Base-by-base conservation (phyloP, 495 filamentous ascomycete species). In the Penicillium macrosclerotiorum region DNA sequence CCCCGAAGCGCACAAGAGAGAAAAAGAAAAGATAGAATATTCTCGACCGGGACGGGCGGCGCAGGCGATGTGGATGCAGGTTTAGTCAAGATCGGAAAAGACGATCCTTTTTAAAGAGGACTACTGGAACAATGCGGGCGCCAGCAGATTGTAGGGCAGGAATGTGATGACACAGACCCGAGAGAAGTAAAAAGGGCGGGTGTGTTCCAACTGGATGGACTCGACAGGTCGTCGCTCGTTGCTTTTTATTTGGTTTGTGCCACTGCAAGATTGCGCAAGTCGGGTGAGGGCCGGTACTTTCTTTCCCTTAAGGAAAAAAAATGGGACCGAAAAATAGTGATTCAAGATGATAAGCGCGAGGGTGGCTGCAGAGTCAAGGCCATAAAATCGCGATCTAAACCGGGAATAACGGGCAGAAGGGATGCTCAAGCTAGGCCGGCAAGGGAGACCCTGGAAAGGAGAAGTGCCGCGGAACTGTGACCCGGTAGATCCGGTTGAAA, bases 1-100 rank as follows among this genome's bases (percentile, higher is more conserved):
- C 50, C 59, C 56, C 50, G 46, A 43, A 55, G 35, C 36, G 51
- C 3, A 20, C 38, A 37, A 46, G 45, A 40, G 48, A 37, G 24
- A 36, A 25, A 39, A 51, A 40, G 32, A 50, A 51, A 37, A 26
- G 43, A 32, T 33, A 32, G 40, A 45, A 27, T 31, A 43, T 45
- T 57, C 52, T 61, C 57, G 52, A 62, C 55, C 59, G 55, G 49
- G 59, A 56, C 45, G 44, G 55, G 34, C 51, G 51, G 51, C 55
- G 52, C 45, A 54, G 53, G 49, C 49, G 60, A 56, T n/a, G 54
- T 43, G 56, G 54, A 55, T 60, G 61, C 52, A 57, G 49, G 52
- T 67, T 67, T 64, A 65, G 62, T 64, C 58, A 50, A 67, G 69
- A 73, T 73, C 67, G 64, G 67, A 63, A 63, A 44, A 56, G 45